These are phyloP conservation scores for Cutaneotrichosporon cavernicola DNA, from an alignment of 1,284 basidiomycete species.

Conservation along the genomic window DNA sequence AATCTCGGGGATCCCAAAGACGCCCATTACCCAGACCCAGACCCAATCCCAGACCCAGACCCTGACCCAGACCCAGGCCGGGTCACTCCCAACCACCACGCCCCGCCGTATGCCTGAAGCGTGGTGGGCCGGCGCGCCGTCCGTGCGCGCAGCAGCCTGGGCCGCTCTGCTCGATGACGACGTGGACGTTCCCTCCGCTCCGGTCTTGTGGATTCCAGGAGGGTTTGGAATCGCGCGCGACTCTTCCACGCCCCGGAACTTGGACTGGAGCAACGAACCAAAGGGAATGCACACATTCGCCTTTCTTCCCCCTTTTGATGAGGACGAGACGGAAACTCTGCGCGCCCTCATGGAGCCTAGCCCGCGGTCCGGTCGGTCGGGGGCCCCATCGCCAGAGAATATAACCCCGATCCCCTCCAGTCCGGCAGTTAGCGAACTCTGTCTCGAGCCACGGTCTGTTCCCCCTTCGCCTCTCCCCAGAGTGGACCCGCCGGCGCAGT, in stretches of 20 bases:
- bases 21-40: background rate
- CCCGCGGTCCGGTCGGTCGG: background rate
- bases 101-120: conserved; percentile 8
- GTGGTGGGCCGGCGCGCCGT: conserved; percentile 10
- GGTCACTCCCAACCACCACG: background rate
- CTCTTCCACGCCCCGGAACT: background rate
- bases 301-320: conserved; percentile 4
- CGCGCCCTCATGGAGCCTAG: background rate
- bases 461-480: background rate
- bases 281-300: background rate
- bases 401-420: background rate
- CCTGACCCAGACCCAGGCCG: background rate
- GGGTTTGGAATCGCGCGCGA: background rate
- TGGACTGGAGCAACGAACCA: conserved; percentile 3
- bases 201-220: background rate
- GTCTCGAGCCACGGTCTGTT: background rate
- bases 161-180: conserved; percentile 1
- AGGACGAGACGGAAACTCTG: background rate
- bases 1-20: background rate
- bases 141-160: conserved; percentile 8
- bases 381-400: conserved; percentile 1
- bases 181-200: background rate
- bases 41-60: no score
- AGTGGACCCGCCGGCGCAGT: background rate
- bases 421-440: background rate